A percentile compares a stretch with the other conserved stretches of the same genome.
phyloP scores from a whole-genome alignment of 805 yeast genomes.

The Saccharomycopsis oosterbeekiorum region DNA sequence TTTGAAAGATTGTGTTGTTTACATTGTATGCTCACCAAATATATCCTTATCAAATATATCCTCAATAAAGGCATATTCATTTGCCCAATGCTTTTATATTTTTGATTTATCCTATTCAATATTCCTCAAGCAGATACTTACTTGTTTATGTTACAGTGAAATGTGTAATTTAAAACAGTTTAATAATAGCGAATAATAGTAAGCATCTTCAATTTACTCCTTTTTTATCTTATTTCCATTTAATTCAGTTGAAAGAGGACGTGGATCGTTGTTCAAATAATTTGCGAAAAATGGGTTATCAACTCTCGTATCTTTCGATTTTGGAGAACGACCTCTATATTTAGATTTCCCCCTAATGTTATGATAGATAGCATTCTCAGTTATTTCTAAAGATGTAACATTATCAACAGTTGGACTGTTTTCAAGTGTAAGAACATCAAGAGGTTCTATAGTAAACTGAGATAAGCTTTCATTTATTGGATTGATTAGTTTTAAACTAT shows the following conservation, averaged over 20 bases:
- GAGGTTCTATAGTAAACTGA: neutral
- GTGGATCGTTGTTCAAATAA: neutral
- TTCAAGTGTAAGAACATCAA: neutral
- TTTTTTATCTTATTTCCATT: neutral
- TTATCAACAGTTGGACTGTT: neutral
- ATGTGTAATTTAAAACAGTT: no score
- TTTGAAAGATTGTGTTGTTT: no score
- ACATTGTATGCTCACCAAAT: no score
- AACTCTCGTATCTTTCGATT: no score
- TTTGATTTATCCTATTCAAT: no score
- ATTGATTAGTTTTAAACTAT: slow-evolving; percentile 7
- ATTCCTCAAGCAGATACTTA: no score
- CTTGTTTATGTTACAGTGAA: no score
- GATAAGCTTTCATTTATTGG: neutral
- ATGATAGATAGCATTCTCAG: neutral
- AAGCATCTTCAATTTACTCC: neutral
- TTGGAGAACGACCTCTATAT: no score
- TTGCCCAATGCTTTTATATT: no score
- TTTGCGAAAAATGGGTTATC: neutral
- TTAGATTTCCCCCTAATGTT: neutral
- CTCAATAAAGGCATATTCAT: no score
- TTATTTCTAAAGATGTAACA: neutral
- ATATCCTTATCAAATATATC: no score
- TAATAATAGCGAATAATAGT: no score
- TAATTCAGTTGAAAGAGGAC: neutral